Conservation (phyloP, 345 rosid species). For the Aquilaria yunnanensis region DNA sequence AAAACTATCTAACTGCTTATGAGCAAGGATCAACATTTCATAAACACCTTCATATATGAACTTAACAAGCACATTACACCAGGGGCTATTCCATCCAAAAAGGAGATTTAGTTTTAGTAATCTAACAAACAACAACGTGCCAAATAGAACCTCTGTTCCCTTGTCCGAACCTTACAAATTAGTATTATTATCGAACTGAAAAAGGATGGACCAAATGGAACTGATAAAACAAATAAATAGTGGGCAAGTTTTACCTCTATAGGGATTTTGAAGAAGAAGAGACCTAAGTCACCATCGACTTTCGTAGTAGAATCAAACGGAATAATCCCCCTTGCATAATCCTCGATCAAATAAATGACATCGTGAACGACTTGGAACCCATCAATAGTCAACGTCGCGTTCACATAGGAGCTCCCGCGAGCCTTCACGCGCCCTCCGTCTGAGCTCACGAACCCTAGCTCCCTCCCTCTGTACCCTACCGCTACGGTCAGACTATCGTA, state of each 20-base stretch:
- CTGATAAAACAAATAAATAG: background rate
- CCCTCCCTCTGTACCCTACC: slow-evolving; percentile 74
- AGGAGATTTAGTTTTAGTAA: no score
- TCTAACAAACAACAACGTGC: no score
- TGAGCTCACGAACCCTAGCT: slow-evolving; percentile 61
- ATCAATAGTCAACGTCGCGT: slow-evolving; percentile 71
- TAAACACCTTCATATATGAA: no score
- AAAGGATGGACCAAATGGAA: background rate
- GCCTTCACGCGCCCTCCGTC: slow-evolving; percentile 53
- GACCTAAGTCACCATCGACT: slow-evolving; percentile 54
- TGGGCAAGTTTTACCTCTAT: slow-evolving; percentile 38
- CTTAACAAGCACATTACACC: no score
- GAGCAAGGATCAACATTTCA: no score
- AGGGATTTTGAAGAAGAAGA: slow-evolving; percentile 56
- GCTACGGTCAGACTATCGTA: slow-evolving; percentile 54
- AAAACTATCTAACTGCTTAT: no score
- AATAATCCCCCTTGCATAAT: slow-evolving; percentile 58
- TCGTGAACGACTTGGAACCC: slow-evolving; percentile 68
- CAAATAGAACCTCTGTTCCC: no score
- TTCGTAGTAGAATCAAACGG: slow-evolving; percentile 56
- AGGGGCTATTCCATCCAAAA: no score
- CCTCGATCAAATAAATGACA: slow-evolving; percentile 66
- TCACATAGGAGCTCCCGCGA: slow-evolving; percentile 53
- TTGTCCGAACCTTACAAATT: no score
- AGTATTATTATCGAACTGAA: no score